These are phyloP conservation scores for Carnegiea gigantea DNA, from an alignment of 179 eudicot species.

Conservation along the genomic window DNA sequence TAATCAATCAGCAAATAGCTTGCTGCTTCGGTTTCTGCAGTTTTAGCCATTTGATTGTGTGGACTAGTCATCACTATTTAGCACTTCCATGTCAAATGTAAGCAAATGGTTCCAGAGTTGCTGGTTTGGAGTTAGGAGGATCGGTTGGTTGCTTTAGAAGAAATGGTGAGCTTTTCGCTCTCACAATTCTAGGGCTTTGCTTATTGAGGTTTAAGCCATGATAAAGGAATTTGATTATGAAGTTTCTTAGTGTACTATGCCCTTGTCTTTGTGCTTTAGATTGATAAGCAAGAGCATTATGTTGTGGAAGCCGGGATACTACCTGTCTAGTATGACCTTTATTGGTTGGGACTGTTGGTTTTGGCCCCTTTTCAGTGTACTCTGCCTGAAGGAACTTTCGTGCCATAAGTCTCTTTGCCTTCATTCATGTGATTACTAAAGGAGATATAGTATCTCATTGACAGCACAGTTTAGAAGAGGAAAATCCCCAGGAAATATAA, in stretches of 20 bases:
- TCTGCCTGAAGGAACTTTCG: neutral
- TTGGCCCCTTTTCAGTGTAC: neutral
- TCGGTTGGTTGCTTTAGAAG: neutral
- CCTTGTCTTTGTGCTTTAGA: neutral
- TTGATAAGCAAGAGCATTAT: neutral
- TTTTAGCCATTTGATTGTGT: too few relatives aligned
- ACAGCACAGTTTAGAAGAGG: too few relatives aligned
- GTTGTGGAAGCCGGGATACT: neutral
- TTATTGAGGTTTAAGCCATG: neutral
- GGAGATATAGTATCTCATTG: neutral
- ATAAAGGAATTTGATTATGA: neutral
- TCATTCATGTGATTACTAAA: neutral
- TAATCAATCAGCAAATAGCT: neutral
- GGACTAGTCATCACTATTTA: too few relatives aligned
- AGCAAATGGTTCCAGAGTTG: neutral
- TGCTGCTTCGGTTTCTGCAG: too few relatives aligned
- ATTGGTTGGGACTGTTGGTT: neutral
- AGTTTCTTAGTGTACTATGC: neutral
- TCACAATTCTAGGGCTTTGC: neutral
- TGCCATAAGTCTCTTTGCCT: neutral
- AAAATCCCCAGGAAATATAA: neutral
- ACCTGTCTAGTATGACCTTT: neutral
- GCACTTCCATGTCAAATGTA: neutral
- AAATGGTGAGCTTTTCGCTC: neutral
- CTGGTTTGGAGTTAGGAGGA: neutral